Evolutionary conservation across 768 basidiomycete species (phyloP).

Genomic region (Thelephora aurantiotincta): DNA sequence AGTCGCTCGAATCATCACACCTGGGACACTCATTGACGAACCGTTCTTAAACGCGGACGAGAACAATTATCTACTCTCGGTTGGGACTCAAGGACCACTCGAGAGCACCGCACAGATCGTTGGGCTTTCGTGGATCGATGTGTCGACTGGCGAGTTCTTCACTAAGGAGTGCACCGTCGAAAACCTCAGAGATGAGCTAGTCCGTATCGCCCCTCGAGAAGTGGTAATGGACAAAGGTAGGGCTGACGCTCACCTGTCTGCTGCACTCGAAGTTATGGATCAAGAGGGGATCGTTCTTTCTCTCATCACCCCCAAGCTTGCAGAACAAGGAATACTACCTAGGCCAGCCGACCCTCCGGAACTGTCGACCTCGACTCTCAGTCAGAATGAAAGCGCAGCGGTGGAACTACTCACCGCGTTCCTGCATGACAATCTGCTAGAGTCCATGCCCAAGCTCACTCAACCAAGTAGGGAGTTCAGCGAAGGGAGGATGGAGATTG

Average conservation of each 20-base stretch:
- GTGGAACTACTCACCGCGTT: slow-evolving; percentile 50
- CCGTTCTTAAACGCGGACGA: slow-evolving; percentile 73
- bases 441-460: slow-evolving; percentile 58
- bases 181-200: slow-evolving; percentile 64
- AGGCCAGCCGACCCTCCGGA: slow-evolving; percentile 12
- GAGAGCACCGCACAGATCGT: slow-evolving; percentile 10
- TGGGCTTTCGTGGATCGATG: slow-evolving; percentile 91
- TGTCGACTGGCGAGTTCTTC: slow-evolving; percentile 90
- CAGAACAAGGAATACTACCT: background rate
- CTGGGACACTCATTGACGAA: slow-evolving; percentile 90
- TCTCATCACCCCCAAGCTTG: slow-evolving; percentile 18
- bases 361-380: slow-evolving; percentile 7
- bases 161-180: slow-evolving; percentile 44
- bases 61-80: slow-evolving; percentile 80
- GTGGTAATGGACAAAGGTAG: slow-evolving; percentile 48
- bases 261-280: slow-evolving; percentile 31
- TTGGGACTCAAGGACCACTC: slow-evolving; percentile 18
- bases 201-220: slow-evolving; percentile 70
- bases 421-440: slow-evolving; percentile 54
- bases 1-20: slow-evolving; percentile 79
- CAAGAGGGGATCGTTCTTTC: slow-evolving; percentile 47
- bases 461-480: slow-evolving; percentile 41
- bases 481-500: slow-evolving; percentile 69
- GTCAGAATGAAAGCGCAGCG: slow-evolving; percentile 36
- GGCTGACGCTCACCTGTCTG: slow-evolving; percentile 23